Percentiles rank a stretch among this genome's conserved stretches.
phyloP scores from a whole-genome alignment of 78 protist species.

The Planoprotostelium fungivorum region DNA sequence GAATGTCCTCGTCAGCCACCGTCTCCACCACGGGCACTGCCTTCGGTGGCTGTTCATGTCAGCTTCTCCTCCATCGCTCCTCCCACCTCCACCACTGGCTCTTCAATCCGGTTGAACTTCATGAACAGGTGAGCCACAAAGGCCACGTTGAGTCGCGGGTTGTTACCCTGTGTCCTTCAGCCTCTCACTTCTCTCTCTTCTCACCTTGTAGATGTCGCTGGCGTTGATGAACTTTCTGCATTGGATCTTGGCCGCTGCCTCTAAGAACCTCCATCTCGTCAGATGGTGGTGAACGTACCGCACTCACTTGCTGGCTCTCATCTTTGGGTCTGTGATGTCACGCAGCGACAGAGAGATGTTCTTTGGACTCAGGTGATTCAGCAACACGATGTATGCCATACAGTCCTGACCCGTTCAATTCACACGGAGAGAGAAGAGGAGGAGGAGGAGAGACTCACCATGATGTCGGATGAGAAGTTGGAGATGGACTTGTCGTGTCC shows the following conservation, averaged over 20 bases:
- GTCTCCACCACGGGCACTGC: not conserved
- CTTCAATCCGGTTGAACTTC: conserved; percentile 39
- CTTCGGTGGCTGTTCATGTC: not conserved
- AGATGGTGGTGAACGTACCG: not conserved
- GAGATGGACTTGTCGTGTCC: conserved; percentile 14
- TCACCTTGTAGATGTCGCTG: conserved; percentile 64
- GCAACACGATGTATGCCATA: conserved; percentile 21
- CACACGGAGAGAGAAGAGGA: not conserved
- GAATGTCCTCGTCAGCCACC: not conserved
- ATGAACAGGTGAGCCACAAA: conserved; percentile 82
- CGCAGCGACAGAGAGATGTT: conserved; percentile 21
- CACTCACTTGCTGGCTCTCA: conserved; percentile 39
- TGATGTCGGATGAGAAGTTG: conserved; percentile 37
- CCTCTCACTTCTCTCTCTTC: too few relatives aligned
- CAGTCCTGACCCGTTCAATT: conserved; percentile 13
- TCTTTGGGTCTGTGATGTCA: conserved; percentile 6
- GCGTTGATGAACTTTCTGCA: conserved; percentile 54
- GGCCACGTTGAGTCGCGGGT: conserved; percentile 75
- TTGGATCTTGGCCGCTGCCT: conserved; percentile 35
- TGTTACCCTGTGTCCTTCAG: too few relatives aligned
- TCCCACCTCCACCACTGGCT: not conserved
- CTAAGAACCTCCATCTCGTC: conserved; percentile 19
- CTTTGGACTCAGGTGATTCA: conserved; percentile 40
- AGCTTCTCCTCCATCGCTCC: too few relatives aligned
- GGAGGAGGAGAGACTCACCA: not conserved